Evolutionary conservation across 1,139 yeast species (phyloP).

Genomic region (Spencermartinsiella ligniputridi): DNA sequence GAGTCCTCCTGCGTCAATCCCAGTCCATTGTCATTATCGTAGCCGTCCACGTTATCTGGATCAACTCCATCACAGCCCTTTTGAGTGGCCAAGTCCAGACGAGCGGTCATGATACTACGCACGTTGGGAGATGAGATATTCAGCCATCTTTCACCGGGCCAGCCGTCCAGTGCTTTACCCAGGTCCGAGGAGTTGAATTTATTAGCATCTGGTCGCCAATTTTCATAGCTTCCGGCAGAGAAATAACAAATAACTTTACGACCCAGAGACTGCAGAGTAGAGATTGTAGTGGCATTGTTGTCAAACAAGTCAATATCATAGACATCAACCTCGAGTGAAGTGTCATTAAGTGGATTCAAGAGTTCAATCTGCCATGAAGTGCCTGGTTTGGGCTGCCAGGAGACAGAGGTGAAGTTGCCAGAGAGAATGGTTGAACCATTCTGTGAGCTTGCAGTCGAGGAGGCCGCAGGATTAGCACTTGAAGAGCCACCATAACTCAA

Average conservation of each 20-base stretch:
- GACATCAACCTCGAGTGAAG: slow-evolving; percentile 13
- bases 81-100: slow-evolving; percentile 15
- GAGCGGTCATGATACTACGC: slow-evolving; percentile 15
- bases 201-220: slow-evolving; percentile 16
- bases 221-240: slow-evolving; percentile 19
- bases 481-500: no score
- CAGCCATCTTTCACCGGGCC: slow-evolving; percentile 20
- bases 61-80: slow-evolving; percentile 22
- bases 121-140: slow-evolving; percentile 13
- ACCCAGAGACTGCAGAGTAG: slow-evolving; percentile 12
- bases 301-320: slow-evolving; percentile 20
- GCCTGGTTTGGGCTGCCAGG: slow-evolving; percentile 15
- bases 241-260: slow-evolving; percentile 18
- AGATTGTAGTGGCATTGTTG: slow-evolving; percentile 8
- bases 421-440: no score
- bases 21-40: slow-evolving; percentile 19
- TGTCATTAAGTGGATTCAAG: slow-evolving; percentile 10
- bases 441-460: no score
- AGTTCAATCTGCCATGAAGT: slow-evolving; percentile 17
- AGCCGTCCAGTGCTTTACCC: slow-evolving; percentile 16
- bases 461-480: no score
- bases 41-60: slow-evolving; percentile 21
- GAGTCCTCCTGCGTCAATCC: slow-evolving; percentile 12
- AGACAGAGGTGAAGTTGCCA: not conserved
- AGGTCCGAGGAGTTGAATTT: slow-evolving; percentile 12